Evolutionary conservation across 202 grass and related monocot genomes (phyloP).

Genomic region (Carex sylvatica): DNA sequence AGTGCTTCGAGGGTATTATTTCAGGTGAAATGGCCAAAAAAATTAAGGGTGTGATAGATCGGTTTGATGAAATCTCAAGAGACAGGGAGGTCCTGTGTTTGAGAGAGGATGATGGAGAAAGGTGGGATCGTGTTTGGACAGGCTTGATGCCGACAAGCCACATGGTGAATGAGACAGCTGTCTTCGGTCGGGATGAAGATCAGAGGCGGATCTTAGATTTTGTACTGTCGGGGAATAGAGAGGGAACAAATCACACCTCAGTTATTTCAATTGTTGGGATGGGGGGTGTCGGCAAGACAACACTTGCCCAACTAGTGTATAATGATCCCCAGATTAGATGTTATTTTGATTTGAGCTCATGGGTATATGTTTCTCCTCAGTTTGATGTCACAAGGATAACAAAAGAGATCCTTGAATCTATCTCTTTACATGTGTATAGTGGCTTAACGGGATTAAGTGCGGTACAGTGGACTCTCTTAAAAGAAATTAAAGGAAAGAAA

Average conservation of each 20-base stretch:
- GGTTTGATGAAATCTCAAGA: constrained; percentile 32
- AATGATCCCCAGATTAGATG: constrained; percentile 8
- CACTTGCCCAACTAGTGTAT: constrained; percentile 43
- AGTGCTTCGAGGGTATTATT: background rate
- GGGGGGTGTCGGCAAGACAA: constrained; percentile 52
- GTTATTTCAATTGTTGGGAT: constrained; percentile 43
- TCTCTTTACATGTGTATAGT: background rate
- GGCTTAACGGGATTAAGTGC: constrained; percentile 2
- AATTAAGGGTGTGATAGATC: constrained; percentile 18
- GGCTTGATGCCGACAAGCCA: constrained; percentile 22
- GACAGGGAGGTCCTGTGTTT: constrained; percentile 20
- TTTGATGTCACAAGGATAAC: constrained; percentile 33
- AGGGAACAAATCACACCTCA: background rate
- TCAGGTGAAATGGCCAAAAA: constrained; percentile 13
- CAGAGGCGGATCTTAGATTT: constrained; percentile 11
- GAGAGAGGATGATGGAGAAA: constrained; percentile 20
- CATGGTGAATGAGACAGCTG: constrained; percentile 19
- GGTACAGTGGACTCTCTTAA: background rate
- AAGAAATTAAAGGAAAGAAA: background rate
- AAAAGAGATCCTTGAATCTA: constrained; percentile 20
- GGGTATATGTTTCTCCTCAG: constrained; percentile 34
- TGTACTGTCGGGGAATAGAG: background rate
- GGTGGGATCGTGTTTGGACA: background rate
- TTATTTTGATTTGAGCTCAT: constrained; percentile 17
- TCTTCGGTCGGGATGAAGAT: constrained; percentile 33